phyloP scores from a whole-genome alignment of 163 green algal genomes.

The Coccomyxa subellipsoidea region DNA sequence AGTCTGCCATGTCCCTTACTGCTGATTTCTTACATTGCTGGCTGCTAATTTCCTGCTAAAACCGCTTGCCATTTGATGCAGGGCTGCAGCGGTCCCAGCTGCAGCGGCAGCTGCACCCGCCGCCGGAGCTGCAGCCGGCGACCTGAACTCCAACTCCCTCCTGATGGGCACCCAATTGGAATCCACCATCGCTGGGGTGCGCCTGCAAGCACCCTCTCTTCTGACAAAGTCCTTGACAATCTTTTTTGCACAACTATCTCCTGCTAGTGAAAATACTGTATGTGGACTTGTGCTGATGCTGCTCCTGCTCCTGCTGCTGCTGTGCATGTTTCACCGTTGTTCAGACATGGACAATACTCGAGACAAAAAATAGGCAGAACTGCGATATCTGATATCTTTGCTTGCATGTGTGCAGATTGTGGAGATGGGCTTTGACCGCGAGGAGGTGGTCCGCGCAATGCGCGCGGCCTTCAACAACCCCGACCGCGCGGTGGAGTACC shows the following conservation, averaged over 20 bases:
- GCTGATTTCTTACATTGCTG: not conserved
- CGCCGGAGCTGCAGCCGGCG: not conserved
- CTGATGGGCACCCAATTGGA: not conserved
- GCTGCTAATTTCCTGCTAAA: no score
- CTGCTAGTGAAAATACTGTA: not conserved
- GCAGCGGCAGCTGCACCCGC: constrained; percentile 16
- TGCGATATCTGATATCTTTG: no score
- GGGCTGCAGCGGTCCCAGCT: constrained; percentile 1
- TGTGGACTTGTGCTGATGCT: not conserved
- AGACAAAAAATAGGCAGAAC: no score
- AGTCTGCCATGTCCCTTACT: not conserved
- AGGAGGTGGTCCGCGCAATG: constrained; percentile 81
- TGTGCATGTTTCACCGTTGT: not conserved
- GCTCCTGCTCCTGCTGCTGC: no score
- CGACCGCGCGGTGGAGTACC: constrained; percentile 96
- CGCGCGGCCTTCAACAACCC: constrained; percentile 99
- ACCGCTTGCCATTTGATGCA: no score
- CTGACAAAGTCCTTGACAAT: no score
- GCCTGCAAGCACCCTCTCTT: no score
- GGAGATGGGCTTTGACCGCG: constrained; percentile 92
- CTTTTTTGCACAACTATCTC: not conserved
- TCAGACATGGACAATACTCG: not conserved
- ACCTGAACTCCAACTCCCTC: not conserved
- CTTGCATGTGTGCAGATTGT: constrained; percentile 31
- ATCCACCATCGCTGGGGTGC: not conserved